phyloP scores from a whole-genome alignment of 306 rosid species.

The Adenanthera pavonina region DNA sequence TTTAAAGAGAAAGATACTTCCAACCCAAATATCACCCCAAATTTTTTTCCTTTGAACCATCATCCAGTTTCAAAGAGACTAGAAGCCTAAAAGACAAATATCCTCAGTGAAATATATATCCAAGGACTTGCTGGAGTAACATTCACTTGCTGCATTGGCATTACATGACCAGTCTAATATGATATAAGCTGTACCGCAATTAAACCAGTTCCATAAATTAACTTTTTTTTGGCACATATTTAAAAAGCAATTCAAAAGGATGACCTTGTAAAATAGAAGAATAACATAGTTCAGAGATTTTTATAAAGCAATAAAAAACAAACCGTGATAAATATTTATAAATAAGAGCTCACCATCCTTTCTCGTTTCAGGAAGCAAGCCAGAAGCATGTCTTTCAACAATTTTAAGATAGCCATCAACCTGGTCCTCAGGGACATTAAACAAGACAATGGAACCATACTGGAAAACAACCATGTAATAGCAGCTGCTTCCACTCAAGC shows the following conservation, averaged over 20 bases:
- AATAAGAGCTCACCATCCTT: conserved; percentile 77
- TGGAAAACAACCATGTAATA: conserved; percentile 94
- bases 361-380: conserved; percentile 95
- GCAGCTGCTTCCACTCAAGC: conserved; percentile 75
- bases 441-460: conserved; percentile 91
- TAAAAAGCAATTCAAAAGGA: conserved; percentile 17
- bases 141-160: background rate
- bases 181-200: background rate
- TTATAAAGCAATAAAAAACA: conserved; percentile 7
- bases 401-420: conserved; percentile 79
- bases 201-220: conserved; percentile 25
- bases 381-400: conserved; percentile 80
- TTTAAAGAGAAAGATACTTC: background rate
- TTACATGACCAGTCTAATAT: background rate
- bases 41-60: background rate
- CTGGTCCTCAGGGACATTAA: conserved; percentile 78
- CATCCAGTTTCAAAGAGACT: background rate
- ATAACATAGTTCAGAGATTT: background rate
- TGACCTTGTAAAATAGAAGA: background rate
- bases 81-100: background rate
- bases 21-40: background rate
- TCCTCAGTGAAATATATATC: background rate
- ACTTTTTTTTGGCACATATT: background rate
- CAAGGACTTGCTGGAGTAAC: background rate
- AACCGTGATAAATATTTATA: conserved; percentile 18